Percentiles rank a stretch among this genome's conserved stretches.
phyloP scores from a whole-genome alignment of 257 asterid species.

The Solanum bulbocastanum region DNA sequence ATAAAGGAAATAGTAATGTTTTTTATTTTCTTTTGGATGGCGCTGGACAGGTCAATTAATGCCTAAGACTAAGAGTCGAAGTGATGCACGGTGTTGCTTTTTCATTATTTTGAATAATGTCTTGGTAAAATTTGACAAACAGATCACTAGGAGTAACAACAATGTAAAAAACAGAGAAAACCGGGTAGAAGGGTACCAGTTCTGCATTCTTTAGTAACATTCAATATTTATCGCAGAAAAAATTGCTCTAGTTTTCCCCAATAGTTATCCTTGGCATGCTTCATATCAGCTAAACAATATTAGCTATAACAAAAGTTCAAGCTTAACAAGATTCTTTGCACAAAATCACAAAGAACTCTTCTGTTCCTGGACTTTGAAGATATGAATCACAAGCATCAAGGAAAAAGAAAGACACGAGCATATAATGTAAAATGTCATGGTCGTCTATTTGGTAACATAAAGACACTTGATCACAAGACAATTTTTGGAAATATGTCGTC shows the following conservation, averaged over 20 bases:
- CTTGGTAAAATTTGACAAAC: too few species aligned
- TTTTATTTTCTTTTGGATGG: too few species aligned
- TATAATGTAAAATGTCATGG: background rate
- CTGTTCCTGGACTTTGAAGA: background rate
- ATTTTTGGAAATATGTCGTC: background rate
- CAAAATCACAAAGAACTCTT: background rate
- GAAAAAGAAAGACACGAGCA: background rate
- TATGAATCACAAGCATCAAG: too few species aligned
- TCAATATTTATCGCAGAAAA: background rate
- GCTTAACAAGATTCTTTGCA: background rate
- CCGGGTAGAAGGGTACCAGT: background rate
- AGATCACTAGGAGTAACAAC: too few species aligned
- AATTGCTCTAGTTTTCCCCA: background rate
- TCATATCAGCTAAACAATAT: background rate
- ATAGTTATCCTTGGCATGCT: background rate
- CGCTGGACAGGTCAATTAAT: too few species aligned
- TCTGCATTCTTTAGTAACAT: background rate
- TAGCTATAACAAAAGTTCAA: background rate
- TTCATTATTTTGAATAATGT: too few species aligned
- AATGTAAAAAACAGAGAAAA: too few species aligned
- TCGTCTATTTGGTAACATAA: background rate
- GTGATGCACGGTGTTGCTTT: too few species aligned
- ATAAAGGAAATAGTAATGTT: too few species aligned
- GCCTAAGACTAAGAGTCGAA: too few species aligned
- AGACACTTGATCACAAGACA: background rate